These are phyloP conservation scores for Fusarium sp. DNA, from an alignment of 2,329 filamentous ascomycete genomes.

Conservation along the genomic window DNA sequence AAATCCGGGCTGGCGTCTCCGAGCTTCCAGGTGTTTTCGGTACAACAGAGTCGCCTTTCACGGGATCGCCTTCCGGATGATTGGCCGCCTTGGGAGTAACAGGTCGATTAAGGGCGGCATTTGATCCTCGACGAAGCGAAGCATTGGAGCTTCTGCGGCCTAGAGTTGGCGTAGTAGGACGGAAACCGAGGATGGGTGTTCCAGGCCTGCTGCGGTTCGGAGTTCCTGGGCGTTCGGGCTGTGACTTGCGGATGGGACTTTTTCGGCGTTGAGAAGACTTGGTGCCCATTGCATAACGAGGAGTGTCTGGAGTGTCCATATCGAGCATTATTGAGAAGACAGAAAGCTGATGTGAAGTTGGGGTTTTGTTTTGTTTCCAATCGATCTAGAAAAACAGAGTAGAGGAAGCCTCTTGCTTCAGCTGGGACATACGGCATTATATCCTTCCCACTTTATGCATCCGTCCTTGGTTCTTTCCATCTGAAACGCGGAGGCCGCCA, in stretches of 20 bases:
- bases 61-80: conserved; percentile 14
- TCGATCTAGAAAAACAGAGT: no score
- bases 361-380: neutral
- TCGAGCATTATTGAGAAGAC: neutral
- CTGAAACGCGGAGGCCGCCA: neutral
- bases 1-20: conserved; percentile 17
- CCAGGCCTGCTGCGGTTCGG: conserved; percentile 33
- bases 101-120: conserved; percentile 29
- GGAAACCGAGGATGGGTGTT: conserved; percentile 32
- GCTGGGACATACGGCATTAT: conserved; percentile 10
- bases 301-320: conserved; percentile 23
- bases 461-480: neutral
- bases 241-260: conserved; percentile 35
- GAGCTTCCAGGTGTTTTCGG: conserved; percentile 13
- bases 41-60: conserved; percentile 4
- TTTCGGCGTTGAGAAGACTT: conserved; percentile 36
- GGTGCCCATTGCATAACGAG: conserved; percentile 45
- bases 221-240: conserved; percentile 28
- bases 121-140: conserved; percentile 30
- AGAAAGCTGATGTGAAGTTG: neutral
- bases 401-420: neutral
- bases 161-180: conserved; percentile 39
- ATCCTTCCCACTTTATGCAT: neutral
- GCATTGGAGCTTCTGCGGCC: conserved; percentile 29
- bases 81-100: conserved; percentile 23